phyloP scores from a whole-genome alignment of 257 asterid species.

The Datura wrightii region DNA sequence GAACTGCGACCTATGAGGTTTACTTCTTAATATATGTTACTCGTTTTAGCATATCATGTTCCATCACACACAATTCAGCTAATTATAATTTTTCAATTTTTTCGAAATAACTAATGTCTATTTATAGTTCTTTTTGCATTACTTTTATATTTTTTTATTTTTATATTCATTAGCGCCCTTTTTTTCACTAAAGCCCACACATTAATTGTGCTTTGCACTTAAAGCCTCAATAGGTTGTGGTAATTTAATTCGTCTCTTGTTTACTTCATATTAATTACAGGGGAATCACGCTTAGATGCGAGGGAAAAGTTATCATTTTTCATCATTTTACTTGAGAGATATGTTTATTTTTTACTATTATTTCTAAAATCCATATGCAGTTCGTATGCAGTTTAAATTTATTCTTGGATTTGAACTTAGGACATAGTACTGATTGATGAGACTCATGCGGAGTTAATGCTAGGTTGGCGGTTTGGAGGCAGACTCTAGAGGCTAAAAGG shows the following conservation, averaged over 20 bases:
- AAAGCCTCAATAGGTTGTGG: not conserved
- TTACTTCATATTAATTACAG: not conserved
- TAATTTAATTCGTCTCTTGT: not conserved
- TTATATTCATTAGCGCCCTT: not conserved
- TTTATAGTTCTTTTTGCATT: not conserved
- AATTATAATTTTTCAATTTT: not conserved
- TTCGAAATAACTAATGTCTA: not conserved
- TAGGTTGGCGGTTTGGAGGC: too few species aligned
- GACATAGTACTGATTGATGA: too few species aligned
- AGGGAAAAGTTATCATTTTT: not conserved
- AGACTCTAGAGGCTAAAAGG: too few species aligned
- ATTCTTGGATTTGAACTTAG: not conserved
- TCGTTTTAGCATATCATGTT: not conserved
- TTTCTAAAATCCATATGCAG: not conserved
- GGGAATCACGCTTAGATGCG: not conserved
- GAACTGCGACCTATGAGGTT: constrained; percentile 1
- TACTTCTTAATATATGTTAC: not conserved
- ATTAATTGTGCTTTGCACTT: not conserved
- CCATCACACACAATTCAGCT: not conserved
- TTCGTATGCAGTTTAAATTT: not conserved
- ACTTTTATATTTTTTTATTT: not conserved
- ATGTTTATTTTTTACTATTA: not conserved
- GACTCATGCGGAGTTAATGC: too few species aligned
- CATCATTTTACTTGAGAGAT: not conserved
- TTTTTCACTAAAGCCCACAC: too few species aligned